Evolutionary conservation across 371 early-diverging fungal species (phyloP), one percentile per base, ranked within the genome.

Genomic region (Rhizopus microsporus): DNA sequence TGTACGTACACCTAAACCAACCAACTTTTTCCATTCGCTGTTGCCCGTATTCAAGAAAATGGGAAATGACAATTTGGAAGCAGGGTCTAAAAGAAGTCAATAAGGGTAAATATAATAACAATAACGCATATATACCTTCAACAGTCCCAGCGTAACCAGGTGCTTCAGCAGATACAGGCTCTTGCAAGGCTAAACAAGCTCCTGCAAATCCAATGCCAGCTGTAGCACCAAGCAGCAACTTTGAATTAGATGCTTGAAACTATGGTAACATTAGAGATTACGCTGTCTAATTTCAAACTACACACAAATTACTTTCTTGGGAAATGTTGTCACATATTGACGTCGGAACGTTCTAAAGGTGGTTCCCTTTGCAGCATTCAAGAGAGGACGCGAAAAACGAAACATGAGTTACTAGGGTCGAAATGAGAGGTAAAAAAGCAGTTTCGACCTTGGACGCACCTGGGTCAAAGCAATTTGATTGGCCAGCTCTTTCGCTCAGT

Each of bases 1-100:
- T 65, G 80, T 81, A 44, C 90, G 82, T 4, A 81, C 81, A 40
- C 90, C 90, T 6, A 86, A 70, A 5, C 90, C 90, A 38, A 90
- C 59, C 5, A 88, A 59, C 4, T 74, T 71, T 44, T 71, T 74
- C 68, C 72, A 72, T 55, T 70, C 73, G 0, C 59, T 69, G 23
- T 60, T 49, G 43, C 53, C 56, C 4, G 71, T 67, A 5, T 71
- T 56, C 38, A 80, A 51, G 49, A 64, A 59, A 32, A 72, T 52
- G 7, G 80, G 80, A 54, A 80, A 76, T 5, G 53, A 37, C 0
- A 72, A 31, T 16, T 71, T 60, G 4, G 77, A 71, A 13, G 62
- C 61, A 0, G 77, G 75, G 15, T 80, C 80, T 74, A 59, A 17
- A 12, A 40, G 17, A 4, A 2, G 7, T 9, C 47, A 39, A 47